Percentiles rank a stretch among this genome's conserved stretches.
Conservation (phyloP, 148 eudicot genomes). For the Selenicereus undatus region DNA sequence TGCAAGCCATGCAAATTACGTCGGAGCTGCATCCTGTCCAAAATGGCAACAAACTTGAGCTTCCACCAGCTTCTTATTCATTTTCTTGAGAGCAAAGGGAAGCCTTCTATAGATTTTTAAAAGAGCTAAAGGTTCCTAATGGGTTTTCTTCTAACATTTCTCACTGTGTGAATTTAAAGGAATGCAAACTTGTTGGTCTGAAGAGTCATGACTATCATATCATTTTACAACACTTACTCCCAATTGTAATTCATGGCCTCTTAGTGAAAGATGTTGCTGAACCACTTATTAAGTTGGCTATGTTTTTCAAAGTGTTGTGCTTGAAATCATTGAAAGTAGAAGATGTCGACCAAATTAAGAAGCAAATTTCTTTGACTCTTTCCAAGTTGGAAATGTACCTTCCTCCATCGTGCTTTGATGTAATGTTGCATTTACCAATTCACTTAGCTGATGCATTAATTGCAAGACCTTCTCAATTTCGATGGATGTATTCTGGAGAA, state of each 20-base stretch:
- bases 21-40: neutral
- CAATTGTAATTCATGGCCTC: too few species aligned
- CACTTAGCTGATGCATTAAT: neutral
- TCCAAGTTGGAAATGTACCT: neutral
- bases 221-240: neutral
- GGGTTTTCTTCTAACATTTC: constrained; percentile 16
- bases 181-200: neutral
- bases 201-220: constrained; percentile 16
- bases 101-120: neutral
- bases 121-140: constrained; percentile 12
- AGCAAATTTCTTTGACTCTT: neutral
- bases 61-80: neutral
- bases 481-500: neutral
- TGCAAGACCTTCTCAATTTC: neutral
- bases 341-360: neutral
- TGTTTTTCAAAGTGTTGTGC: neutral
- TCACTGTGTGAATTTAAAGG: neutral
- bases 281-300: neutral
- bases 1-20: neutral
- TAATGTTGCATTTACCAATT: neutral
- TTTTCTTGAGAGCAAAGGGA: neutral
- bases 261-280: neutral
- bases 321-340: neutral
- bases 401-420: neutral
- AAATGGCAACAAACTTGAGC: neutral